Conservation (phyloP, 208 protist species). For the Trypanosoma cruzi region DNA sequence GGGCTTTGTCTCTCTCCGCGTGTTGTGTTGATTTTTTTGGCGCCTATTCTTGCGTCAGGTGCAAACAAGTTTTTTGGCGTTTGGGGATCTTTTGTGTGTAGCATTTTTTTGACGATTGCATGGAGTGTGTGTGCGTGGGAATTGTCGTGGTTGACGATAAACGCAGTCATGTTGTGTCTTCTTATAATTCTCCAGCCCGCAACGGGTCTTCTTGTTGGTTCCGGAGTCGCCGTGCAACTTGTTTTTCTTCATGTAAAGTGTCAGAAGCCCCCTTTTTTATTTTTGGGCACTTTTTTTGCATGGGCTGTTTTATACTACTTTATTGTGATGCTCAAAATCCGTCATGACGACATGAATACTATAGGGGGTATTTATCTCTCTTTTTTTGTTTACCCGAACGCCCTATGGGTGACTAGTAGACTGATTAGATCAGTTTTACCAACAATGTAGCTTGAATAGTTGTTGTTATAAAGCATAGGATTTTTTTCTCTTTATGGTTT, state of each 20-base stretch:
- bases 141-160: conserved; percentile 53
- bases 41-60: conserved; percentile 20
- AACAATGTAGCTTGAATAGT: conserved; percentile 10
- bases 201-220: conserved; percentile 48
- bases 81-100: conserved; percentile 29
- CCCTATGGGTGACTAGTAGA: conserved; percentile 45
- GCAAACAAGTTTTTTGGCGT: conserved; percentile 16
- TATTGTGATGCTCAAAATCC: conserved; percentile 29
- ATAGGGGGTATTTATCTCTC: conserved; percentile 53
- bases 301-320: conserved; percentile 42
- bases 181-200: conserved; percentile 59
- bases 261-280: conserved; percentile 10
- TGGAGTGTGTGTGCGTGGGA: conserved; percentile 20
- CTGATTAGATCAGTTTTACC: conserved; percentile 20
- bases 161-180: conserved; percentile 53
- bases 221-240: conserved; percentile 49
- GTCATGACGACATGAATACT: conserved; percentile 29
- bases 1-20: conserved; percentile 45
- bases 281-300: conserved; percentile 29
- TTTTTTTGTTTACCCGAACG: conserved; percentile 68
- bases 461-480: background rate
- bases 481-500: conserved; percentile 27
- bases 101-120: conserved; percentile 9
- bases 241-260: conserved; percentile 43
- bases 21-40: conserved; percentile 31